These are phyloP conservation scores for Pisolithus sp. DNA, from an alignment of 768 basidiomycete genomes.

Conservation along the genomic window DNA sequence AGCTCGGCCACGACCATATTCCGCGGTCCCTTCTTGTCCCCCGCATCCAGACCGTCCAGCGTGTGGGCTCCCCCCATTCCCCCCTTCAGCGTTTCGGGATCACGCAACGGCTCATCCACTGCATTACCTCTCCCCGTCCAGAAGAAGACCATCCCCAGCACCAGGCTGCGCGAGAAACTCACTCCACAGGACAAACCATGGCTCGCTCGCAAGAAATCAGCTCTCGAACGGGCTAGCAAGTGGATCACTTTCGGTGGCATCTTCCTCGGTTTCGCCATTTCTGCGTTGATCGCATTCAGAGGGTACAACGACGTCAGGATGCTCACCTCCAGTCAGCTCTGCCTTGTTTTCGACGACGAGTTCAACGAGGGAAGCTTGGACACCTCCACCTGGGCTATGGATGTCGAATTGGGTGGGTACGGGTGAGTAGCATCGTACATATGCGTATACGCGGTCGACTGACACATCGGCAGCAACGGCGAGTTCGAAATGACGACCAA, in stretches of 20 bases:
- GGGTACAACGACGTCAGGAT: conserved; percentile 37
- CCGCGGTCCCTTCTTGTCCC: conserved; percentile 64
- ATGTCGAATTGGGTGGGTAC: conserved; percentile 50
- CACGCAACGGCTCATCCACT: conserved; percentile 23
- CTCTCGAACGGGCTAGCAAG: conserved; percentile 31
- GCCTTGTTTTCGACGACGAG: conserved; percentile 44
- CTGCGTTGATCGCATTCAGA: conserved; percentile 40
- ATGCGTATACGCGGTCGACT: neutral
- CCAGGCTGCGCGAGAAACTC: conserved; percentile 48
- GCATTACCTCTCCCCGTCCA: conserved; percentile 32
- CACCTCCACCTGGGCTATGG: conserved; percentile 38
- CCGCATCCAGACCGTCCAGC: conserved; percentile 57
- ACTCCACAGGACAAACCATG: conserved; percentile 41
- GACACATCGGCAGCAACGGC: conserved; percentile 31
- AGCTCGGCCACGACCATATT: conserved; percentile 44
- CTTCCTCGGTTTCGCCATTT: conserved; percentile 35
- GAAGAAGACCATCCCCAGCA: conserved; percentile 34
- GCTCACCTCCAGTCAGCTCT: conserved; percentile 30
- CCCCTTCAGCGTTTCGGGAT: conserved; percentile 18
- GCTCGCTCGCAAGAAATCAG: conserved; percentile 32
- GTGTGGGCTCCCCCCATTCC: conserved; percentile 57
- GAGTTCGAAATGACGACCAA: conserved; percentile 54
- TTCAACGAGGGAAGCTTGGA: conserved; percentile 39
- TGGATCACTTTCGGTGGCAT: conserved; percentile 42
- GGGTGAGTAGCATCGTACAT: conserved; percentile 25